phyloP scores from a whole-genome alignment of 176 grass and related monocot genomes.

The Melocanna baccifera region DNA sequence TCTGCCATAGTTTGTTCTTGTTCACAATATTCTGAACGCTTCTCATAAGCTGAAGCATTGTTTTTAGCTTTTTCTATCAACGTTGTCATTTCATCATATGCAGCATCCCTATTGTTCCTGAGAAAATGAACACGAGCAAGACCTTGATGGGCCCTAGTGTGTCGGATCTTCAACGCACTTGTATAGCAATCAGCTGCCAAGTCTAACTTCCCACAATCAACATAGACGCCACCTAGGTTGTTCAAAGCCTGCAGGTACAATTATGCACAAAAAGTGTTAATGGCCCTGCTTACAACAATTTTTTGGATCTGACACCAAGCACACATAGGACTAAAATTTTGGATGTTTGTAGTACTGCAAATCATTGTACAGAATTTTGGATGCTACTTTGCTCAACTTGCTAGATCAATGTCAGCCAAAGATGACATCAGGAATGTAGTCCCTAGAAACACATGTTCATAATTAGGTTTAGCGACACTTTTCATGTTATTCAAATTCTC shows the following conservation, averaged over 20 bases:
- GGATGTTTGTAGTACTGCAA: background rate
- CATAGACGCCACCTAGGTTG: conserved; percentile 93
- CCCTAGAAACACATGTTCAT: background rate
- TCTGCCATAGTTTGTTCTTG: conserved; percentile 74
- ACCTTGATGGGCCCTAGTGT: conserved; percentile 93
- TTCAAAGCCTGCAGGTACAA: conserved; percentile 75
- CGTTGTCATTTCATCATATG: conserved; percentile 88
- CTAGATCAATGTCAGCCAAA: background rate
- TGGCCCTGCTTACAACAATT: background rate
- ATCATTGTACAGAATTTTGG: background rate
- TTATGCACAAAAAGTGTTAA: background rate
- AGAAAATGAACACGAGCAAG: conserved; percentile 86
- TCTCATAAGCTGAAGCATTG: conserved; percentile 94
- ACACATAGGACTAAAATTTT: background rate
- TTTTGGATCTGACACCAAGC: background rate
- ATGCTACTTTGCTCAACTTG: background rate
- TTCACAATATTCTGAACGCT: conserved; percentile 86
- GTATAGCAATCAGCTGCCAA: conserved; percentile 90
- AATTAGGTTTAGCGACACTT: conserved; percentile 1
- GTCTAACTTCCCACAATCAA: conserved; percentile 86
- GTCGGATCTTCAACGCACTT: conserved; percentile 83
- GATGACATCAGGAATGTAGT: background rate
- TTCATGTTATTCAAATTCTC: conserved; percentile 1
- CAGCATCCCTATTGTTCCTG: conserved; percentile 68
- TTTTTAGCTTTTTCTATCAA: conserved; percentile 85